These are phyloP conservation scores for Ceratocystis diversiconidia DNA, from an alignment of 2,329 filamentous ascomycete species.

Conservation along the genomic window DNA sequence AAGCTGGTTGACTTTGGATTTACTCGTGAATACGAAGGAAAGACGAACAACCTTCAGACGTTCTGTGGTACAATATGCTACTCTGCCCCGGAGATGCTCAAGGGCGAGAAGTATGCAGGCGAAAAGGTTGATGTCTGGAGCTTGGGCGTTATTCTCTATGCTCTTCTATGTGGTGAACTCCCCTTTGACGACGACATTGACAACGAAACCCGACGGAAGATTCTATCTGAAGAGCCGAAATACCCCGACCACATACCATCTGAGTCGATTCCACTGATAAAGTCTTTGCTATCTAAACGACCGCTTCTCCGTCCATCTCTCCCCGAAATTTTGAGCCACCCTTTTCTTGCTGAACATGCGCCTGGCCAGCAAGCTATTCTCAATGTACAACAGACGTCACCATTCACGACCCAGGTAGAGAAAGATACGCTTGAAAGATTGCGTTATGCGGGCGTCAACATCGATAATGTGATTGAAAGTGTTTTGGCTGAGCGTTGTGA, in stretches of 20 bases:
- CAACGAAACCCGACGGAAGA: slow-evolving; percentile 67
- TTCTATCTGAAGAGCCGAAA: slow-evolving; percentile 70
- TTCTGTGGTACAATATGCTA: slow-evolving; percentile 98
- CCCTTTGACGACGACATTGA: slow-evolving; percentile 97
- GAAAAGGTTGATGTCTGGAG: slow-evolving; percentile 98
- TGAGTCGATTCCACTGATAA: slow-evolving; percentile 65
- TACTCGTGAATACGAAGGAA: slow-evolving; percentile 91
- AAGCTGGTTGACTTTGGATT: slow-evolving; percentile 98
- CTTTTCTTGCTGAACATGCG: slow-evolving; percentile 77
- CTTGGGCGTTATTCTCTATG: slow-evolving; percentile 71
- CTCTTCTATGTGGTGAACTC: slow-evolving; percentile 67
- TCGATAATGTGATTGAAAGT: slow-evolving; percentile 87
- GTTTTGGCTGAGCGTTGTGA: slow-evolving; percentile 84
- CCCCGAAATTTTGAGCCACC: slow-evolving; percentile 72
- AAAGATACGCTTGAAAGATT: slow-evolving; percentile 86
- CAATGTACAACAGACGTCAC: slow-evolving; percentile 62
- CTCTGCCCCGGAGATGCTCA: slow-evolving; percentile 95
- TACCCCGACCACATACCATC: slow-evolving; percentile 68
- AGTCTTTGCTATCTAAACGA: slow-evolving; percentile 73
- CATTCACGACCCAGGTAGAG: slow-evolving; percentile 75
- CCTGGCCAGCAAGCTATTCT: slow-evolving; percentile 80
- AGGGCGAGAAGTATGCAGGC: slow-evolving; percentile 92
- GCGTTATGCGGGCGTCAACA: slow-evolving; percentile 84
- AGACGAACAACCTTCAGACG: slow-evolving; percentile 86
- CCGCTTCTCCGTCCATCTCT: slow-evolving; percentile 70